Base-by-base conservation (phyloP, 768 basidiomycete genomes). In the Rhodotorula diobovata region DNA sequence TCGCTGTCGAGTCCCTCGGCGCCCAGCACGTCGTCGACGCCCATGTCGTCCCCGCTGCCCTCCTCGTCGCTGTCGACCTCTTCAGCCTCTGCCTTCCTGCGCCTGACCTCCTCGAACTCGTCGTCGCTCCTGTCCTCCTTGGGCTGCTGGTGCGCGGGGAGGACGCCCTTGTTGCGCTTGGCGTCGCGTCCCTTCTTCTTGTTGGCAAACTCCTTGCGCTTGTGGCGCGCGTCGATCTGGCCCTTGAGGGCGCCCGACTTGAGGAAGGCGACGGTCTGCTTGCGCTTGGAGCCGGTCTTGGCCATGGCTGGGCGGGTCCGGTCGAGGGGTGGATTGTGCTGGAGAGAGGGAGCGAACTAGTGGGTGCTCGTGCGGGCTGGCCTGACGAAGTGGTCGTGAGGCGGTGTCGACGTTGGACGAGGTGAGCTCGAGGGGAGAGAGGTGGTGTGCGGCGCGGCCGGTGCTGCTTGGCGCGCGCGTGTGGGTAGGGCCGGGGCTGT, bases 221-320 rank as follows among this genome's bases (percentile, higher is more conserved):
- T 90, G 68, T 88, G 86, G n/a, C 94, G 84, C 11, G 87, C 85
- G 76, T 91, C 85, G 61, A 98, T 96, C 30, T 87, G 86, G 74
- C 90, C 89, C 78, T 91, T 91, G 63, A 98, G 86, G 78, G 89
- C 88, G 2, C 94, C 94, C 68, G 90, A 91, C 8, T 90, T 84
- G 16, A 88, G 90, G 76, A 94, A 94, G 82, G 94, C 93, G 78
- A 88, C 87, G 20, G 89, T 89, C 0, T 90, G 86, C 81, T 94
- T 94, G 50, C 86, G 59, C 51, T 75, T 75, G 25, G 67, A 69
- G 57, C 55, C 66, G 35, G 25, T 35, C 67, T 72, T 72, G 37
- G 70, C 48, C 59, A 66, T 67, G 28, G 7, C 30, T n/a, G n/a
- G n/a, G 21, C 14, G 15, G 5, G 46, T 15, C 15, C 3, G 48